These are phyloP conservation scores for Nigrospora osmanthi DNA, from an alignment of 2,329 filamentous ascomycete genomes.

Conservation along the genomic window DNA sequence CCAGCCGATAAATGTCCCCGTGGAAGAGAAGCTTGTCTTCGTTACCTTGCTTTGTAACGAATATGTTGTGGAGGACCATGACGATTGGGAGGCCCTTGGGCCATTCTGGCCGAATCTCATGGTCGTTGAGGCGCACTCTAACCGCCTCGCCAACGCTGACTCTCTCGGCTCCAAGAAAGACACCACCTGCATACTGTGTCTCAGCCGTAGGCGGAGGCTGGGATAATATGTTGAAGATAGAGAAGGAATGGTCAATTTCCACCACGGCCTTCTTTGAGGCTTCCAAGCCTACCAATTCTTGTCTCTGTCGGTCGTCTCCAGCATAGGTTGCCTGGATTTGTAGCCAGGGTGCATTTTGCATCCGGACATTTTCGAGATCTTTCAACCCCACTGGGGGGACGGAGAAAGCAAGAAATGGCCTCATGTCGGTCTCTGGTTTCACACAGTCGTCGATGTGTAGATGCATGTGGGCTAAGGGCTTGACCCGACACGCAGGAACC, in stretches of 20 bases:
- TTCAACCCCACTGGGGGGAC: slow-evolving; percentile 31
- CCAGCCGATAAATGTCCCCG: slow-evolving; percentile 18
- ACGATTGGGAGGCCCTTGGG: slow-evolving; percentile 19
- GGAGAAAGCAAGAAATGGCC: slow-evolving; percentile 43
- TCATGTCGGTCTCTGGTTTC: slow-evolving; percentile 32
- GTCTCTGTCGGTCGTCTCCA: slow-evolving; percentile 25
- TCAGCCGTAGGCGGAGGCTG: slow-evolving; percentile 20
- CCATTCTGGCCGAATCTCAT: slow-evolving; percentile 24
- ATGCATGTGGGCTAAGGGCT: slow-evolving; percentile 23
- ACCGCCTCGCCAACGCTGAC: slow-evolving; percentile 40
- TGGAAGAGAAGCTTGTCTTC: slow-evolving; percentile 13
- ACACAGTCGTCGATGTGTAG: slow-evolving; percentile 28
- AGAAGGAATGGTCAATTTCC: slow-evolving; percentile 40
- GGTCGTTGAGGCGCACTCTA: slow-evolving; percentile 32
- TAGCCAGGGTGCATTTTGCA: slow-evolving; percentile 36
- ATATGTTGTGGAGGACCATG: slow-evolving; percentile 32
- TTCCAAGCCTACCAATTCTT: slow-evolving; percentile 35
- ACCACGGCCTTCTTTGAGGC: slow-evolving; percentile 43
- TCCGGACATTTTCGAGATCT: slow-evolving; percentile 28
- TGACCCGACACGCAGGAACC: not conserved
- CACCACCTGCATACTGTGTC: slow-evolving; percentile 32
- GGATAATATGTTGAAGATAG: slow-evolving; percentile 33
- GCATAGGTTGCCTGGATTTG: slow-evolving; percentile 20
- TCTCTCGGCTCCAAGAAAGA: slow-evolving; percentile 44
- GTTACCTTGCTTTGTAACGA: slow-evolving; percentile 5